A percentile compares a stretch with the other conserved stretches of the same genome.
Conservation (phyloP, 331 rosid species). For the Erythrophleum ivorense region DNA sequence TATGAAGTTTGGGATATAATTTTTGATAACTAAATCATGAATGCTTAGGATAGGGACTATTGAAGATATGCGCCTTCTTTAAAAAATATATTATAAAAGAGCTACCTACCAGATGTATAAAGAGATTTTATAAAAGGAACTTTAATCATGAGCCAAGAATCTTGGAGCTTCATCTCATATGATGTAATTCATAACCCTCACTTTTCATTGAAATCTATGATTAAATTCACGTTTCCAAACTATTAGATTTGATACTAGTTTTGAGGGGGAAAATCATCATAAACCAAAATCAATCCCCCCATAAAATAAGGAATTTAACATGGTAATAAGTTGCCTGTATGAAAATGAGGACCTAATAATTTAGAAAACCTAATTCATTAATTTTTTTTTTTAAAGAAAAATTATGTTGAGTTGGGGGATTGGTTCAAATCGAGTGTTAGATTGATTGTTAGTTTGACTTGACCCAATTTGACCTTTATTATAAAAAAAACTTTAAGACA, state of each 20-base stretch:
- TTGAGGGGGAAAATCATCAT: background rate
- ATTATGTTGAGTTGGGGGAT: too few relatives aligned
- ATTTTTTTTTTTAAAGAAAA: too few relatives aligned
- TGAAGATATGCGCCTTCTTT: too few relatives aligned
- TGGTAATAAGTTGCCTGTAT: too few relatives aligned
- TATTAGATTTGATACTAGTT: background rate
- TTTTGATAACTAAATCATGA: too few relatives aligned
- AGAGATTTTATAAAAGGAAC: background rate
- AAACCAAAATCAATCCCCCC: background rate
- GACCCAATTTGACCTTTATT: too few relatives aligned
- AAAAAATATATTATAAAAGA: background rate
- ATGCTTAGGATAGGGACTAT: too few relatives aligned
- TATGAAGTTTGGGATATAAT: background rate
- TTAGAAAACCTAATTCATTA: too few relatives aligned
- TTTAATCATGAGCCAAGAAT: background rate
- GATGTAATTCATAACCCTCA: background rate
- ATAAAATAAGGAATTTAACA: background rate
- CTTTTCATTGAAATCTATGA: background rate
- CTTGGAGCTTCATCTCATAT: background rate
- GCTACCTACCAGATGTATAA: background rate
- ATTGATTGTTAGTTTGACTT: too few relatives aligned
- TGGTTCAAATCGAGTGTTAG: too few relatives aligned
- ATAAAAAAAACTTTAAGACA: too few relatives aligned
- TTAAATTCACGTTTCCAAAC: background rate
- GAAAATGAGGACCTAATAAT: too few relatives aligned